Base-by-base conservation (phyloP, 148 eudicot species). In the Linanthus parryae region DNA sequence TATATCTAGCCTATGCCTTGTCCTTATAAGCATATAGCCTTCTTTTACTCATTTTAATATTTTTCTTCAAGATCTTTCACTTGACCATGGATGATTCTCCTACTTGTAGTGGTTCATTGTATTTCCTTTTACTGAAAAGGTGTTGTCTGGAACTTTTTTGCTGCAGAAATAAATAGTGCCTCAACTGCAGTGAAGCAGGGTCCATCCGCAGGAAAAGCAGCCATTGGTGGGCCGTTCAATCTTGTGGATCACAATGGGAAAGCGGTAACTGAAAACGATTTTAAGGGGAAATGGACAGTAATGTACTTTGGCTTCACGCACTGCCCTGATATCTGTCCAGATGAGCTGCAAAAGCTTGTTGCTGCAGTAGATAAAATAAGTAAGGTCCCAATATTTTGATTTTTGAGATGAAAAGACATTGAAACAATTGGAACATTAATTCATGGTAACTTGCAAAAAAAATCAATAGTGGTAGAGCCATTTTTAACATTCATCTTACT, bases 271-370 rank as follows among this genome's bases (percentile, higher is more conserved):
- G 87, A 86, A 3, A 77, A 60, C 52, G 87, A 83, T 70, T 86
- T 86, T 54, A 44, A 67, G 66, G 98, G 95, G 40, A 83, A 83
- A 61, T 91, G 98, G 98, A 83, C 81, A 12, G 47, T 91, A 43
- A 31, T 91, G 48, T 91, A 91, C 68, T 91, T 91, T 69, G 98
- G 98, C 36, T 91, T 91, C 63, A 91, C 98, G 30, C 94, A 86
- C 62, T 91, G 98, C 57, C 98, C 98, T 41, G 95, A 91, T 75
- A 91, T 91, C 56, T 91, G 98, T 69, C 98, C 98, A 47, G 98
- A 86, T 64, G 98, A 91, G 67, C 87, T 91, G 48, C 83, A 65
- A 54, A 91, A 91, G 72, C 78, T 91, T 61, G 94, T 89, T 53
- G 78, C 79, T 61, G 95, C 98, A 20, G 57, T 86, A 59, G 94